These are phyloP conservation scores for Penicillium subrubescens DNA, from an alignment of 495 filamentous ascomycete genomes.

Conservation along the genomic window DNA sequence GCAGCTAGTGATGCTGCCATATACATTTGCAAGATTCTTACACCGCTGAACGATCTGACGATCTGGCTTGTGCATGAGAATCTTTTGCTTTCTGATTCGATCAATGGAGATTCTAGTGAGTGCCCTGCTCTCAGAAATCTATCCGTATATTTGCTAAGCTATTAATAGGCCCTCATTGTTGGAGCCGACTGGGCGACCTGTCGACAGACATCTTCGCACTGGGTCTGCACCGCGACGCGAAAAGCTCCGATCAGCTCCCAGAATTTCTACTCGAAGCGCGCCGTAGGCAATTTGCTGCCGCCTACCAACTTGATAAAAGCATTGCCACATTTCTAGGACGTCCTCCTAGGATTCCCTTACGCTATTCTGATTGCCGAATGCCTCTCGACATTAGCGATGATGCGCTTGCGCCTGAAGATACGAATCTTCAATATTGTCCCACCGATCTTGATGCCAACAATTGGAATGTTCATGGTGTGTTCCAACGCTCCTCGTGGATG, in stretches of 20 bases:
- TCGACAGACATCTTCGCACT: slow-evolving; percentile 49
- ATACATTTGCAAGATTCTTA: slow-evolving; percentile 34
- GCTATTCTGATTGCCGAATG: slow-evolving; percentile 52
- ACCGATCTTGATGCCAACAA: slow-evolving; percentile 39
- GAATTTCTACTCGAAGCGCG: slow-evolving; percentile 49
- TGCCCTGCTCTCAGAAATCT: neutral
- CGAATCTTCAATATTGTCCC: neutral
- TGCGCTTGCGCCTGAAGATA: slow-evolving; percentile 32
- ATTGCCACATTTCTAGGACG: slow-evolving; percentile 55
- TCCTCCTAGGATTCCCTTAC: slow-evolving; percentile 51
- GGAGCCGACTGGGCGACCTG: slow-evolving; percentile 36
- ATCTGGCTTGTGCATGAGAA: slow-evolving; percentile 38
- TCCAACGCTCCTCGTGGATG: slow-evolving; percentile 38
- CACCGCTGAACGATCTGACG: slow-evolving; percentile 35
- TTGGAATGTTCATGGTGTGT: slow-evolving; percentile 50
- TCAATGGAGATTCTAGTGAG: slow-evolving; percentile 36
- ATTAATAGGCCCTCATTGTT: slow-evolving; percentile 29
- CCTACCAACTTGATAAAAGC: slow-evolving; percentile 53
- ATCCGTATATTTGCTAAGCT: neutral
- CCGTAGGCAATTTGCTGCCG: slow-evolving; percentile 50
- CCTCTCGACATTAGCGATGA: slow-evolving; percentile 58
- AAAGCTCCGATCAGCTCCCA: slow-evolving; percentile 27
- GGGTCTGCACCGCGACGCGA: slow-evolving; percentile 55
- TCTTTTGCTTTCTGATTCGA: slow-evolving; percentile 23
- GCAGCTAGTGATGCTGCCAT: slow-evolving; percentile 28